A percentile compares a stretch with the other conserved stretches of the same genome.
Evolutionary conservation across 2,329 filamentous ascomycete genomes (phyloP).

Genomic region (Paracorniculantispora psalliotae): DNA sequence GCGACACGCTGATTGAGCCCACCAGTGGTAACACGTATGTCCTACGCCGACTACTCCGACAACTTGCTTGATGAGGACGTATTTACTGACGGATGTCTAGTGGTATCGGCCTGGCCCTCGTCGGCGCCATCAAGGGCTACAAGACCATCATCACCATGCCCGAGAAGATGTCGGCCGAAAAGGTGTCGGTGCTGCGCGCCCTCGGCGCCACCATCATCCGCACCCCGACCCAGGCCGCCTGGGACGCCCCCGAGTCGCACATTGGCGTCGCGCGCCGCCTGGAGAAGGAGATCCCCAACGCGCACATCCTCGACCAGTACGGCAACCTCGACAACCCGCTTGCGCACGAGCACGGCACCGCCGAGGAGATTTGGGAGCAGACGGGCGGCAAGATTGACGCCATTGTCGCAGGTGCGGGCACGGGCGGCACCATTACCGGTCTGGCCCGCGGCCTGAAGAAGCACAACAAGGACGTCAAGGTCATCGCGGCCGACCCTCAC

Average conservation of each 20-base stretch:
- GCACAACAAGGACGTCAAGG: conserved; percentile 78
- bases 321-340: conserved; percentile 85
- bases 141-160: conserved; percentile 97
- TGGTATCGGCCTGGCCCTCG: conserved; percentile 89
- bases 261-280: conserved; percentile 89
- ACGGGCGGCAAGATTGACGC: conserved; percentile 77
- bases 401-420: conserved; percentile 87
- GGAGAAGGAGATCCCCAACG: conserved; percentile 93
- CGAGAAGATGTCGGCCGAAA: conserved; percentile 99
- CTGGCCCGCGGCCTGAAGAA: conserved; percentile 80
- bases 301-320: conserved; percentile 96
- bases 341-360: conserved; percentile 90
- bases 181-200: conserved; percentile 89
- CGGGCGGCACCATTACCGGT: conserved; percentile 91
- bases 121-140: conserved; percentile 94
- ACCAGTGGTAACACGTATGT: conserved; percentile 87
- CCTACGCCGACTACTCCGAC: neutral
- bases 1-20: conserved; percentile 94
- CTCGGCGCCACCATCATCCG: conserved; percentile 96
- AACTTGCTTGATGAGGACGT: neutral
- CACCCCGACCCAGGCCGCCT: conserved; percentile 92
- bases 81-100: conserved; percentile 31
- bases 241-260: conserved; percentile 90
- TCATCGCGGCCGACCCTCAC: conserved; percentile 87
- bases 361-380: conserved; percentile 93